Evolutionary conservation across 331 rosid genomes (phyloP), one percentile per base, ranked within the genome.

Genomic region (Arachis monticola): DNA sequence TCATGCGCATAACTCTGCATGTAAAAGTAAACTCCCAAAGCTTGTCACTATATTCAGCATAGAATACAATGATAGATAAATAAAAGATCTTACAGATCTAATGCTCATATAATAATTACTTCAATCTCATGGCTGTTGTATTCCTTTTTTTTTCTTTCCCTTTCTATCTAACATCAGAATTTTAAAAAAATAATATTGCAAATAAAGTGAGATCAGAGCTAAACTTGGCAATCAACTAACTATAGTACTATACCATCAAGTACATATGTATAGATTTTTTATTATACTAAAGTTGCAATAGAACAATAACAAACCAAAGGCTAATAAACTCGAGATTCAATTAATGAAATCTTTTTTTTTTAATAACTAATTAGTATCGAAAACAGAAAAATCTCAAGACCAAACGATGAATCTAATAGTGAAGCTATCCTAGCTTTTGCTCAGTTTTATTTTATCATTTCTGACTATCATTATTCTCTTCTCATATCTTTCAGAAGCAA

Each of bases 1-100:
- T 60, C n/a, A 45, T 31, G 64, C 60, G 74, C 40, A 64, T 53
- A 52, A 68, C 73, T 66, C 85, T 81, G 42, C 57, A 77, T 12
- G 4, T 17, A 67, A 66, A 67, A 53, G 42, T 53, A 70, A 79
- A 47, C 41, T 67, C 41, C 30, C 74, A 72, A 41, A 58, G 13
- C 1, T 47, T 58, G 30, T 31, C 11, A 60, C 61, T 13, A 31
- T 22, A 77, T 72, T 77, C 47, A 56, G 47, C 61, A 30, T 1
- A 59, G 72, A 65, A 62, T 51, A 60, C 55, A 51, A 70, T 14
- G 67, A 46, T n/a, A 40, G 38, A 67, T 48, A 64, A 35, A 70
- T 41, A 72, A 67, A 77, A 47, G 27, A n/a, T 10, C 13, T 9
- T 6, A 45, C 6, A 47, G 14, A 30, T n/a, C 12, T 65, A 46